Evolutionary conservation across 148 eudicot species (phyloP), one percentile per base, ranked within the genome.

Genomic region (Rhododendron molle): DNA sequence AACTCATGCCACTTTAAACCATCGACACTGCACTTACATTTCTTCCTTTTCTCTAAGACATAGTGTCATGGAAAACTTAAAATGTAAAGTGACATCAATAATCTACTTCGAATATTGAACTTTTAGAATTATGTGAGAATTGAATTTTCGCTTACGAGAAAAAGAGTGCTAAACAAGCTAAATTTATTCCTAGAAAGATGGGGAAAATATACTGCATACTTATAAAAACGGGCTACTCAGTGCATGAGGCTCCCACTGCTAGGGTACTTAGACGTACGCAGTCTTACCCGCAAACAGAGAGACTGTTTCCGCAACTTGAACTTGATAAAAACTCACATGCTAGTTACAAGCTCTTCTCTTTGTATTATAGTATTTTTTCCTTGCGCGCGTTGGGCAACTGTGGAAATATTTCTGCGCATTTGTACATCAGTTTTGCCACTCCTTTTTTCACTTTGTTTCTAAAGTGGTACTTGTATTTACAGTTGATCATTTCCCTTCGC

Each of bases 401-500:
- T 58, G 65, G 65, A 20, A 58, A 20, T 6, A 58, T 21, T 58
- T 58, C 8, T 20, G 8, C n/a, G 2, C n/a, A 21, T 20, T 58
- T 54, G 60, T 58, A 32, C 72, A n/a, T 81, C 18, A 7, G 16
- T 38, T 38, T 38, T 34, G 20, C 21, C 21, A 13, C 77, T 34
- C 77, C 0, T 73, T 73, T 44, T 73, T 73, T 73, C 77, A 38
- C 15, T 13, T 62, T 13, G 20, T 21, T 5, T 58, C 12, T 46
- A 49, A 58, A 49, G 83, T 50, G 43, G 62, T 80, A 80, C 40
- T 80, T 28, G 72, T 58, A 81, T 81, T 14, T 82, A 82, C 76
- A 82, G 54, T 62, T 47, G 52, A 65, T n/a, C 73, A n/a, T 65
- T 12, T 65, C 76, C 76, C 77, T 62, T 28, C 23, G 44, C 52